Evolutionary conservation across 2,329 filamentous ascomycete species (phyloP).

Genomic region (Colletotrichum tropicale): DNA sequence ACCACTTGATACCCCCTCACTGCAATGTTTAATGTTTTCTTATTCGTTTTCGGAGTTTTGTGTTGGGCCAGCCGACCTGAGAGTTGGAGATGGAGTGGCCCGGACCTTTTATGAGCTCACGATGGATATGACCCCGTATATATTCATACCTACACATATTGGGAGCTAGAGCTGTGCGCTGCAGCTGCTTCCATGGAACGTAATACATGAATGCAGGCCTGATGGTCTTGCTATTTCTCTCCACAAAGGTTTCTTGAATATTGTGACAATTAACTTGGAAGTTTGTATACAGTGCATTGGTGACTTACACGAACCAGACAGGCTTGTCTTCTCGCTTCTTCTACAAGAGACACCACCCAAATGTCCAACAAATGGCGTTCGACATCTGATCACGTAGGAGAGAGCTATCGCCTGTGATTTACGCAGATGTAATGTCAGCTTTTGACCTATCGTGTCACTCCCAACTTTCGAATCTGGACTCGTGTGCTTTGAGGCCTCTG

Average conservation of each 20-base stretch:
- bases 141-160: background rate
- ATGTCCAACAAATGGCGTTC: fast-evolving
- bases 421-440: background rate
- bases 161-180: background rate
- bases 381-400: background rate
- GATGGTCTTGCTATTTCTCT: background rate
- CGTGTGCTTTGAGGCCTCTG: background rate
- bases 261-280: background rate
- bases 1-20: constrained; percentile 15
- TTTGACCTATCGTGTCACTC: background rate
- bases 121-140: background rate
- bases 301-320: background rate
- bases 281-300: too few relatives aligned
- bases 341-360: fast-evolving
- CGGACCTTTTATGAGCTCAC: background rate
- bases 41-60: background rate
- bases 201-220: background rate
- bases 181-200: background rate
- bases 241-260: background rate
- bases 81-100: background rate
- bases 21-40: background rate
- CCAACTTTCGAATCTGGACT: background rate
- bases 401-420: too few relatives aligned
- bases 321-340: background rate
- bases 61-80: background rate